phyloP scores from a whole-genome alignment of 176 grass and related monocot genomes.

The Elaeis guineensis region DNA sequence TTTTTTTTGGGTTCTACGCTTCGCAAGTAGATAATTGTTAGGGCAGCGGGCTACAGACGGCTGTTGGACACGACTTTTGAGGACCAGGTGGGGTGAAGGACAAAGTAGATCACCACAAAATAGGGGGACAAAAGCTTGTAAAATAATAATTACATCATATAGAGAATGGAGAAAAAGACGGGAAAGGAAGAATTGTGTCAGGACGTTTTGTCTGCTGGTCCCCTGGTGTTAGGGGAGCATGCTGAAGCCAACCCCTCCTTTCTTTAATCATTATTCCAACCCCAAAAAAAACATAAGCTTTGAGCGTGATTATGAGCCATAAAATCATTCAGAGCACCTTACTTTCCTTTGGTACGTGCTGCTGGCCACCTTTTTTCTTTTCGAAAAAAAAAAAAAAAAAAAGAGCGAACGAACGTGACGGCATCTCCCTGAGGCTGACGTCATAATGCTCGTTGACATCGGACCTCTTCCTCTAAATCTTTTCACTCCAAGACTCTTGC shows the following conservation, averaged over 20 bases:
- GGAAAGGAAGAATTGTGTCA: constrained; percentile 1
- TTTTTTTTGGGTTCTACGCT: no score
- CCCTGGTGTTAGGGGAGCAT: not conserved
- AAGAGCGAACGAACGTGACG: not conserved
- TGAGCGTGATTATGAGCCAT: no score
- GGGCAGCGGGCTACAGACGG: no score
- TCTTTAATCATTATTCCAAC: constrained; percentile 5
- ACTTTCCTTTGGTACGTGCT: not conserved
- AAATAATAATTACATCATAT: no score
- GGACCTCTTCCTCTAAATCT: no score
- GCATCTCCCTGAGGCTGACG: constrained; percentile 30
- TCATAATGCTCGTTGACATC: constrained; percentile 10
- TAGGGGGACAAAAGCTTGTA: no score
- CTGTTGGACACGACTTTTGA: no score
- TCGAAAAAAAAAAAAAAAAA: not conserved
- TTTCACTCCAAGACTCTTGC: not conserved
- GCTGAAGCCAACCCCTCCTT: constrained; percentile 6
- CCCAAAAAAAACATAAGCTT: not conserved
- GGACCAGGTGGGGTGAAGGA: no score
- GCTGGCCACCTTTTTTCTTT: no score
- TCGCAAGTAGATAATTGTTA: no score
- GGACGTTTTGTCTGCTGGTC: constrained; percentile 17
- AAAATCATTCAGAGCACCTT: not conserved
- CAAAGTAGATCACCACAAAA: no score
- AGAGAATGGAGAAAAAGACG: constrained; percentile 6